These are phyloP conservation scores for Knoxia roxburghii DNA, from an alignment of 257 asterid species.

Conservation along the genomic window DNA sequence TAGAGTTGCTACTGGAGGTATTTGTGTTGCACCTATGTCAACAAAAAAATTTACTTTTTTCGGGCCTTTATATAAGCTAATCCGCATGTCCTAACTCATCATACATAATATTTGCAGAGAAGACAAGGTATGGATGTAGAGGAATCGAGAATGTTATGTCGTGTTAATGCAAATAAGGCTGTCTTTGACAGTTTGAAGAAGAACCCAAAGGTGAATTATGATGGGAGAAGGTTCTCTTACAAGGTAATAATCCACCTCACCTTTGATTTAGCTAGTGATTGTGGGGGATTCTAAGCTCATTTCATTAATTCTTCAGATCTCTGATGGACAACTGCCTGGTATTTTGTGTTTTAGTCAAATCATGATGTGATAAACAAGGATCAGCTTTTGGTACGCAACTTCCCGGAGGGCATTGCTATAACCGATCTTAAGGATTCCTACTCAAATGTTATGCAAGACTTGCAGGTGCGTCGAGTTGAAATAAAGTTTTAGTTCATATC, in stretches of 20 bases:
- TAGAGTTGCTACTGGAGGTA: constrained; percentile 77
- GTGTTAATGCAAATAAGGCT: constrained; percentile 65
- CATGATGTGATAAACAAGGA: constrained; percentile 55
- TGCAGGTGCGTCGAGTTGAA: constrained; percentile 47
- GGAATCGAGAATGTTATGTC: constrained; percentile 66
- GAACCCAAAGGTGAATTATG: constrained; percentile 67
- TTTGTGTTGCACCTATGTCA: constrained; percentile 1
- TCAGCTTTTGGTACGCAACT: constrained; percentile 52
- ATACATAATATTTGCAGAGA: constrained; percentile 37
- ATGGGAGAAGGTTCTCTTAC: constrained; percentile 68
- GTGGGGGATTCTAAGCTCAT: background rate
- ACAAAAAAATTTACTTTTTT: too few species aligned
- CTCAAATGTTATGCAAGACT: constrained; percentile 68
- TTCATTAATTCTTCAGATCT: background rate
- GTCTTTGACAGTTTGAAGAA: constrained; percentile 82
- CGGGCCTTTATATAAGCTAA: background rate
- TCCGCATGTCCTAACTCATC: constrained; percentile 9
- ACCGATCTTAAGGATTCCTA: constrained; percentile 82
- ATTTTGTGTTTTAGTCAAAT: constrained; percentile 49
- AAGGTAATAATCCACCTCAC: constrained; percentile 49
- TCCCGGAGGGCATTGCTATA: constrained; percentile 63
- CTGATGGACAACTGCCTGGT: constrained; percentile 5
- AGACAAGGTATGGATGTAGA: constrained; percentile 67
- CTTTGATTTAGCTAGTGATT: background rate
- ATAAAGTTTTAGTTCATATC: background rate